These are phyloP conservation scores for Brassica hybrid DNA, from an alignment of 441 rosid genomes.

Conservation along the genomic window DNA sequence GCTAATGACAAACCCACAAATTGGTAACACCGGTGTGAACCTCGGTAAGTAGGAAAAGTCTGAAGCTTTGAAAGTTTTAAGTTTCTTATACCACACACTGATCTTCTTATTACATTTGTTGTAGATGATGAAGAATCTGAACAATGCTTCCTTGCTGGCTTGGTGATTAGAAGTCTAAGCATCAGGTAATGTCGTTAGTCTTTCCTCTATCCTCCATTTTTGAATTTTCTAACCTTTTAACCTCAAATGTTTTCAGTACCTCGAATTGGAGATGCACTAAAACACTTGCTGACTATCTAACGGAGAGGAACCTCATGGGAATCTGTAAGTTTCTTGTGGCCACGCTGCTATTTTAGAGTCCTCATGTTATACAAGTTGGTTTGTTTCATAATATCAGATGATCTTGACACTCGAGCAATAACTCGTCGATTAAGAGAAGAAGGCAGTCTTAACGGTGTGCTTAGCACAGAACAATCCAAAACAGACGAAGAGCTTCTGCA, in stretches of 20 bases:
- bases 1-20: conserved; percentile 95
- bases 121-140: conserved; percentile 91
- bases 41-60: conserved; percentile 57
- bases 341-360: neutral
- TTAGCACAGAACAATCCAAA: conserved; percentile 80
- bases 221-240: neutral
- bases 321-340: conserved; percentile 39
- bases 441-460: conserved; percentile 89
- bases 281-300: conserved; percentile 76
- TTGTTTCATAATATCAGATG: conserved; percentile 53
- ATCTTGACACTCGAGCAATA: conserved; percentile 94
- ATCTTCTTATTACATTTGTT: conserved; percentile 30
- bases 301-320: conserved; percentile 92
- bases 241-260: conserved; percentile 53
- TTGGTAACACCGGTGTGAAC: conserved; percentile 95
- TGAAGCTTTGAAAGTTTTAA: no score
- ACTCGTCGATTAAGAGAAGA: conserved; percentile 90
- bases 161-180: conserved; percentile 85
- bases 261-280: conserved; percentile 91
- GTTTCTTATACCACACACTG: neutral
- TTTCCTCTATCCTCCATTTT: neutral
- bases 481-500: conserved; percentile 75
- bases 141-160: conserved; percentile 86
- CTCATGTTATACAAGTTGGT: conserved; percentile 5
- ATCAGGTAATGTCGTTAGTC: conserved; percentile 47